Base-by-base conservation (phyloP, 148 eudicot species). In the Rhododendron molle region DNA sequence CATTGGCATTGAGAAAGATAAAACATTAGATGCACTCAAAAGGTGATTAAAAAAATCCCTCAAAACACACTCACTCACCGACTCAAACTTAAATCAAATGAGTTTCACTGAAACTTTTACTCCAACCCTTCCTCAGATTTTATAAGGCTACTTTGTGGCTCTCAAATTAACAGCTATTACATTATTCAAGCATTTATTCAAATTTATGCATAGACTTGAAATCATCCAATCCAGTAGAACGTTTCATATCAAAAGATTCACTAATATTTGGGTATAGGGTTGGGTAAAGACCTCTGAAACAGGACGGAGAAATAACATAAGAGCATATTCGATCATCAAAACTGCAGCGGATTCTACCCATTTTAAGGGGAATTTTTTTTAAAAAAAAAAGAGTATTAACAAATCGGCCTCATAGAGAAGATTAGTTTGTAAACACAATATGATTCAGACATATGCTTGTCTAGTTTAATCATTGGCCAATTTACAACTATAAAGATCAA, bases 401-500 rank as follows among this genome's bases (percentile, higher is more conserved):
- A 21, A 23, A 30, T 9, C 20, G 93, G 95, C 96, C 95, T 95
- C 96, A 95, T 93, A 91, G 94, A 95, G 95, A 95, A 95, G 94
- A 94, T 95, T 93, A 95, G 93, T 44, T 67, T 13, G 12, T 86
- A 96, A 88, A 91, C 98, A 95, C 26, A 88, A 40, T 9, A 60
- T 71, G 69, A 20, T 87, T 87, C 88, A 83, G 88, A 47, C 88
- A 87, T 87, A 87, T 87, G 88, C 88, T 87, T 87, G 88, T 87
- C 88, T 7, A 34, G 44, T 86, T 85, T 77, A 92, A 91, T 92
- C 94, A 71, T 71, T 13, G 76, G 76, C 76, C 76, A 71, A 30
- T 13, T 12, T 62, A 14, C 43, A 40, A 40, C 43, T 5, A 40
- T 5, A 30, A 65, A 30, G 76, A 71, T 71, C 38, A 14, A 71